Conservation (phyloP, 2,329 filamentous ascomycete genomes). For the Madurella fahalii region DNA sequence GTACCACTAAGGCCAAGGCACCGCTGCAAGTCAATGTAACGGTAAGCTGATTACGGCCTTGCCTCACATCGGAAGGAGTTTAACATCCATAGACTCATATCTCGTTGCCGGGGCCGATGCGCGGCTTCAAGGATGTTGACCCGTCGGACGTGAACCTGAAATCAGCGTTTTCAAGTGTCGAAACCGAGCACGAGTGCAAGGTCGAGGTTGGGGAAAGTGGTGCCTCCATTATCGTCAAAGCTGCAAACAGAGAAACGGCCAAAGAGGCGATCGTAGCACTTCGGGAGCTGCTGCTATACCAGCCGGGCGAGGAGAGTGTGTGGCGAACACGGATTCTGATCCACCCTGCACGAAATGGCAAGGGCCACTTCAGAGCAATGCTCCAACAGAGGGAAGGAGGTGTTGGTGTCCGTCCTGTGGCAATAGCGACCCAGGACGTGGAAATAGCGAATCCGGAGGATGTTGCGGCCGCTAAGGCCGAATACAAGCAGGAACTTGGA, state of each 20-base stretch:
- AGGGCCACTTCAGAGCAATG: neutral
- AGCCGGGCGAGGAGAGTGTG: slow-evolving; percentile 10
- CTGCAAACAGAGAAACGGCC: slow-evolving; percentile 8
- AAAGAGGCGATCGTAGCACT: slow-evolving; percentile 2
- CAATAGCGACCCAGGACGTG: neutral
- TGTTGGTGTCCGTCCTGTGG: slow-evolving; percentile 5
- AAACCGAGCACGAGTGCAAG: neutral
- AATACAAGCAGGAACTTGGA: slow-evolving; percentile 11
- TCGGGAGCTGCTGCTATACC: slow-evolving; percentile 2
- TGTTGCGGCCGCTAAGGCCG: neutral
- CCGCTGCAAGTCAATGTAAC: slow-evolving; percentile 1
- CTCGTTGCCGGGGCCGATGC: slow-evolving; percentile 6
- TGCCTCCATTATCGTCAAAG: slow-evolving; percentile 6
- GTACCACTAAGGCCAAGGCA: neutral
- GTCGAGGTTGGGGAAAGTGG: slow-evolving; percentile 8
- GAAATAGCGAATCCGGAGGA: neutral
- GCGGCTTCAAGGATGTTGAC: slow-evolving; percentile 18
- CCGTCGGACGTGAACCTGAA: slow-evolving; percentile 6
- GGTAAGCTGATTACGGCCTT: neutral
- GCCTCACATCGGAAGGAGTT: neutral
- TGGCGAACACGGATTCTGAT: slow-evolving; percentile 19
- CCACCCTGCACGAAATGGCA: slow-evolving; percentile 4
- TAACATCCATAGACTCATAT: slow-evolving; percentile 9
- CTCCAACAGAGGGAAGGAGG: slow-evolving; percentile 6
- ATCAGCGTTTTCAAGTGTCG: slow-evolving; percentile 8